phyloP scores from a whole-genome alignment of 805 yeast species.

The Grigorovia transvaalensis region DNA sequence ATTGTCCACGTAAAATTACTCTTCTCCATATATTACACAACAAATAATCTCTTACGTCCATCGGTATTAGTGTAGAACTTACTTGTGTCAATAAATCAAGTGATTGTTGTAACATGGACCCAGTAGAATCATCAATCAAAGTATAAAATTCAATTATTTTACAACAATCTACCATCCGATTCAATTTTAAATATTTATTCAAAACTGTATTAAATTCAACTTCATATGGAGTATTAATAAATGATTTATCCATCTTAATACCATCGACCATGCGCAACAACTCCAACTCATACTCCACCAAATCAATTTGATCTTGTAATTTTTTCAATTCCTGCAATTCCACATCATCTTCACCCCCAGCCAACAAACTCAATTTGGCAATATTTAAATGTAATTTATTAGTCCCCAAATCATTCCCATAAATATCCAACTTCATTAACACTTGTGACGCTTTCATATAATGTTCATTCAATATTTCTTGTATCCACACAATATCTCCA shows the following conservation, averaged over 20 bases:
- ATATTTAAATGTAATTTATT: slow-evolving; percentile 49
- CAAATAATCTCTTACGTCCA: slow-evolving; percentile 24
- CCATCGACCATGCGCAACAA: slow-evolving; percentile 24
- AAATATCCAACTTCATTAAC: slow-evolving; percentile 34
- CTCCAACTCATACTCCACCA: slow-evolving; percentile 40
- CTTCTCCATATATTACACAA: slow-evolving; percentile 48
- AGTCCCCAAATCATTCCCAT: slow-evolving; percentile 35
- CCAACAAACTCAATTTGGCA: slow-evolving; percentile 58
- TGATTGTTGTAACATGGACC: slow-evolving; percentile 34
- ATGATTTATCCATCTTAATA: slow-evolving; percentile 16
- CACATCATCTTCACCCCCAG: slow-evolving; percentile 19
- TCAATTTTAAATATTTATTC: slow-evolving; percentile 16
- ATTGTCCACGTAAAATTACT: slow-evolving; percentile 38
- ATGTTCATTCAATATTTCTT: slow-evolving; percentile 42
- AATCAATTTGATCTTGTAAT: slow-evolving; percentile 41
- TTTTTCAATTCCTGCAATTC: slow-evolving; percentile 24
- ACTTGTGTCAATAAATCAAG: slow-evolving; percentile 13
- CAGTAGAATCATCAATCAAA: slow-evolving; percentile 30
- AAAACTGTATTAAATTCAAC: slow-evolving; percentile 17
- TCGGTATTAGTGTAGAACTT: neutral
- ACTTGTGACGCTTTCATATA: slow-evolving; percentile 41
- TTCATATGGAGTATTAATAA: slow-evolving; percentile 14
- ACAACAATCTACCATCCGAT: slow-evolving; percentile 31
- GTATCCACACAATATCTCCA: slow-evolving; percentile 62
- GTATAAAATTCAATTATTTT: slow-evolving; percentile 47